Conservation (phyloP, 805 yeast genomes). For the Scheffersomyces stipitis region DNA sequence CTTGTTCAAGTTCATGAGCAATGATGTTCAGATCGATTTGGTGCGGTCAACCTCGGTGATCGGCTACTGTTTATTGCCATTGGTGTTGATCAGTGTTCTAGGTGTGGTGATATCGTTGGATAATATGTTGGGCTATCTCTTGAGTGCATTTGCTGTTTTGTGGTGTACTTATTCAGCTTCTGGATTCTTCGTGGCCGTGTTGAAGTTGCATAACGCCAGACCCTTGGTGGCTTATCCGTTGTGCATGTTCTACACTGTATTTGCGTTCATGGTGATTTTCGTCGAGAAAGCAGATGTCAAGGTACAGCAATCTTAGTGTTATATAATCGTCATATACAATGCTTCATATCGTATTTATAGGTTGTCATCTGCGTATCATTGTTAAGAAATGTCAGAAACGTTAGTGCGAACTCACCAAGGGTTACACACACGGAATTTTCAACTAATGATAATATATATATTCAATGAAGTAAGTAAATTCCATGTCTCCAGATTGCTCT, state of each 20-base stretch:
- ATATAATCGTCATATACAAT: too few relatives aligned
- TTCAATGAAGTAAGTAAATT: too few relatives aligned
- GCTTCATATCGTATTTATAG: too few relatives aligned
- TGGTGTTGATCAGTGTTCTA: constrained; percentile 73
- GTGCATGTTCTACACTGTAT: constrained; percentile 86
- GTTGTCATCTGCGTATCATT: too few relatives aligned
- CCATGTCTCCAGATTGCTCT: too few relatives aligned
- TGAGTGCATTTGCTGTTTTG: constrained; percentile 64
- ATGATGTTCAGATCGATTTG: constrained; percentile 52
- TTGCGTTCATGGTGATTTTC: constrained; percentile 94
- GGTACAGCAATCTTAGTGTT: too few relatives aligned
- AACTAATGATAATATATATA: not conserved
- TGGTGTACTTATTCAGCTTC: constrained; percentile 96
- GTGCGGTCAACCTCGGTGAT: constrained; percentile 83
- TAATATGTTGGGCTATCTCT: constrained; percentile 67
- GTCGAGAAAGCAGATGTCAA: constrained; percentile 37
- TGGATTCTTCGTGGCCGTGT: constrained; percentile 84
- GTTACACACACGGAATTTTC: not conserved
- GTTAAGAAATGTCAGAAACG: too few relatives aligned
- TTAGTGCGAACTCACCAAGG: too few relatives aligned
- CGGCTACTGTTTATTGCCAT: constrained; percentile 91
- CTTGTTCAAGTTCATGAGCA: constrained; percentile 85
- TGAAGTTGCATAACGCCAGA: constrained; percentile 82
- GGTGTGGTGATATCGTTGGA: constrained; percentile 70
- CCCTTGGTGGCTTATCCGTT: constrained; percentile 91